Conservation (phyloP, 176 grass and related monocot species). For the Ensete glaucum region DNA sequence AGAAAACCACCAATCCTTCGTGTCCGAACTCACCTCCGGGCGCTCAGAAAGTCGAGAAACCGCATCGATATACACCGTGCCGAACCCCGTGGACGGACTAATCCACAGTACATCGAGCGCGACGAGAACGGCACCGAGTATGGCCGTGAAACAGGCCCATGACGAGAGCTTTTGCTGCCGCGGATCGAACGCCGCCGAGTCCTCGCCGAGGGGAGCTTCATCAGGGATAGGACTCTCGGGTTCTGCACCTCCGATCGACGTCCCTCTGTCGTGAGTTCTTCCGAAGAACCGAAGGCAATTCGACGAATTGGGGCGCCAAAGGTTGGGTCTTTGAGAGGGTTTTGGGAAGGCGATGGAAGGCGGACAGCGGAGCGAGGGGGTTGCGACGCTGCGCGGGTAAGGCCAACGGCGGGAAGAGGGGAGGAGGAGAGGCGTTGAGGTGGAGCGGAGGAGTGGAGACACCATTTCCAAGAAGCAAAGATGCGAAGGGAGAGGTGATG, state of each 20-base stretch:
- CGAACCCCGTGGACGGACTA: conserved; percentile 53
- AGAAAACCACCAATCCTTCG: background rate
- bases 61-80: conserved; percentile 54
- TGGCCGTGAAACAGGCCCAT: conserved; percentile 72
- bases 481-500: background rate
- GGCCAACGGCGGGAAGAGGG: conserved; percentile 6
- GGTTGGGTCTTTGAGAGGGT: background rate
- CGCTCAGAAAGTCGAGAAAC: conserved; percentile 58
- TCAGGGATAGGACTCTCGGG: conserved; percentile 12
- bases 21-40: conserved; percentile 48
- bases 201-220: conserved; percentile 44
- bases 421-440: background rate
- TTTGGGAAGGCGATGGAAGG: background rate
- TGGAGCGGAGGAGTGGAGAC: conserved; percentile 28
- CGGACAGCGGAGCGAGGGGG: background rate
- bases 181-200: conserved; percentile 58
- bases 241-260: conserved; percentile 31
- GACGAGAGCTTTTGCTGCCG: conserved; percentile 58
- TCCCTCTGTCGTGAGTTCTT: conserved; percentile 20
- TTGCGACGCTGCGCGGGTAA: background rate
- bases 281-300: background rate
- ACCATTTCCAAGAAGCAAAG: background rate
- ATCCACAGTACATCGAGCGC: conserved; percentile 81
- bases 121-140: conserved; percentile 46
- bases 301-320: background rate